Evolutionary conservation across 768 basidiomycete genomes (phyloP).

Genomic region (Boletellus ananiceps): DNA sequence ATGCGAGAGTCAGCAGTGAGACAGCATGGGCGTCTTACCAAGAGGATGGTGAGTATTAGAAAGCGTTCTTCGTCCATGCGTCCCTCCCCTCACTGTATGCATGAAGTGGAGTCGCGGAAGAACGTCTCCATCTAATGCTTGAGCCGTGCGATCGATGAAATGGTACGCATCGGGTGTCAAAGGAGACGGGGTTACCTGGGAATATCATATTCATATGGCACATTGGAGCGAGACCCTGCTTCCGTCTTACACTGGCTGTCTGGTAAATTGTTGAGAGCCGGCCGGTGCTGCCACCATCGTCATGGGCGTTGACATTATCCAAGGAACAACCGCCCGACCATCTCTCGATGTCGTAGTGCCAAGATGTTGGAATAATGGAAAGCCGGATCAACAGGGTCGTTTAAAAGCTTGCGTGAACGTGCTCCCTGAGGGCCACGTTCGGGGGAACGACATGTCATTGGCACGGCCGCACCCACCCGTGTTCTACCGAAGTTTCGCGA

Average conservation of each 20-base stretch:
- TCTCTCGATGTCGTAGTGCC: not conserved
- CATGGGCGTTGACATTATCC: not conserved
- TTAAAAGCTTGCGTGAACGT: not conserved
- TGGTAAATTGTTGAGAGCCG: not conserved
- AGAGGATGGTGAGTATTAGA: not conserved
- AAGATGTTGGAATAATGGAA: not conserved
- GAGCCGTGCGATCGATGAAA: not conserved
- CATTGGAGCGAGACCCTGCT: no score
- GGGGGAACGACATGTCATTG: not conserved
- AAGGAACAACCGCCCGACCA: not conserved
- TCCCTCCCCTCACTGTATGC: not conserved
- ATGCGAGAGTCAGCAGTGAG: not conserved
- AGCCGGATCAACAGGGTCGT: not conserved
- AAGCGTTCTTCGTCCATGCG: not conserved
- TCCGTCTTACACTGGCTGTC: no score
- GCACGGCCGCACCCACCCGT: not conserved
- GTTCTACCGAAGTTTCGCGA: slow-evolving; percentile 3
- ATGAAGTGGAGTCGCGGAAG: not conserved
- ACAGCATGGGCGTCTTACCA: not conserved
- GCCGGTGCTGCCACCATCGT: not conserved
- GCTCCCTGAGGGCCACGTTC: not conserved
- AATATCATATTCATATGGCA: no score
- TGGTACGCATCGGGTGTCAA: no score
- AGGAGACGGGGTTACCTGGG: no score
- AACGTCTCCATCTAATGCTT: not conserved